Evolutionary conservation across 2,329 filamentous ascomycete genomes (phyloP), one percentile per base, ranked within the genome.

Genomic region (Cladosporium sp.): DNA sequence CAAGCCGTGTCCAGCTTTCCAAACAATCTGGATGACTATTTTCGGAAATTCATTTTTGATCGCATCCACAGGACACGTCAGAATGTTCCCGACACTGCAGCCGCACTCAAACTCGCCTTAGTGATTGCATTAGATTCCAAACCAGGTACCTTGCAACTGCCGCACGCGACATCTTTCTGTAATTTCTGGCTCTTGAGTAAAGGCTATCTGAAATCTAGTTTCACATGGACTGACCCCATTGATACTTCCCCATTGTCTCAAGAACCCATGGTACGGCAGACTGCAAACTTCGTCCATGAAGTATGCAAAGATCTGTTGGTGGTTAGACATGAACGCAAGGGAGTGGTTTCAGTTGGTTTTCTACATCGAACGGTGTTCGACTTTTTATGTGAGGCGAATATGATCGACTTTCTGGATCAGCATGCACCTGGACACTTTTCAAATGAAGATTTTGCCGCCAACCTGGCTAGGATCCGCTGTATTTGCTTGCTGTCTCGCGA

Each of bases 221-320:
- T 27, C 22, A 5, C 22, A 9, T 27, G 22, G 22, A 27, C 22
- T 27, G 22, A 27, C 22, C 22, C 4, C 22, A 27, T 27, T 9
- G 22, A 27, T 9, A 27, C 22, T 27, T 5, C 22, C 22, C 22
- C 4, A 9, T 9, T 27, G 4, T 9, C 4, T 5, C 5, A 27
- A 27, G 22, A 27, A 27, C 5, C 22, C 9, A 44, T 36, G 18
- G 1, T 44, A 3, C 13, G 15, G 1, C 42, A 37, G 13, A 44
- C 29, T 12, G 27, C n/a, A 11, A 37, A 2, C 1, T 37, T 24
- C 7, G 7, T 44, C 1, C 11, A 36, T 17, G 42, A 44, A 12
- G 22, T 19, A 11, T 36, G 42, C 42, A 44, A 44, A 17, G 42
- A 44, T 4, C 42, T 44, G 7, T 19, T 44, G 29, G 30, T 44